A percentile compares a stretch with the other conserved stretches of the same genome.
Conservation (phyloP, 768 basidiomycete genomes). For the Mycena venus region DNA sequence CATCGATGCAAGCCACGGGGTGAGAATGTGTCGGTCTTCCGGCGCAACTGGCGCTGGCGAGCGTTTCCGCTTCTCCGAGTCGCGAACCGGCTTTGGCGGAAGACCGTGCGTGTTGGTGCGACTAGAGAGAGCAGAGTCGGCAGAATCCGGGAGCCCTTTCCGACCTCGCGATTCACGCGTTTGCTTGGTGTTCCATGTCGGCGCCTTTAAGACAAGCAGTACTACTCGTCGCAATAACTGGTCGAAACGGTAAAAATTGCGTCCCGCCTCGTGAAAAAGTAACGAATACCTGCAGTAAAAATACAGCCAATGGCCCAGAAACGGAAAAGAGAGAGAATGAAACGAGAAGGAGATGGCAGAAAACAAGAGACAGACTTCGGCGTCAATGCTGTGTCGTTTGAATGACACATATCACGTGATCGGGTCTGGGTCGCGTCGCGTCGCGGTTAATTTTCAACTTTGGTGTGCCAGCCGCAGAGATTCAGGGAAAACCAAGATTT, state of each 20-base stretch:
- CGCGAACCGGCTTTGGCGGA: constrained; percentile 7
- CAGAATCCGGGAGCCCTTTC: background rate
- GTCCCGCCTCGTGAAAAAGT: background rate
- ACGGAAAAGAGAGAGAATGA: too few relatives aligned
- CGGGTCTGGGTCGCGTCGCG: too few relatives aligned
- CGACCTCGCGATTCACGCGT: constrained; percentile 4
- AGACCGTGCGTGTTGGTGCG: background rate
- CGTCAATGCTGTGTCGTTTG: too few relatives aligned
- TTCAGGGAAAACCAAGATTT: too few relatives aligned
- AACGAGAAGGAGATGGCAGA: too few relatives aligned
- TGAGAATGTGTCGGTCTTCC: constrained; percentile 26
- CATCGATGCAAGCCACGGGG: constrained; percentile 22
- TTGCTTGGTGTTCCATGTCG: constrained; percentile 7
- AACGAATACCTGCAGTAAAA: background rate
- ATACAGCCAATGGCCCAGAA: too few relatives aligned
- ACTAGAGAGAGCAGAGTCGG: background rate
- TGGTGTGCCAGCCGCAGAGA: too few relatives aligned
- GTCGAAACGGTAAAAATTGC: background rate
- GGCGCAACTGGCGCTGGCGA: constrained; percentile 23
- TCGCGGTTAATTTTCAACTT: too few relatives aligned
- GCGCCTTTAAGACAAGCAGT: background rate
- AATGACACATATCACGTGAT: too few relatives aligned
- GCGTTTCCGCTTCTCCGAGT: constrained; percentile 33
- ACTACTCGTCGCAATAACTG: background rate
- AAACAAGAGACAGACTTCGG: too few relatives aligned